A percentile compares a stretch with the other conserved stretches of the same genome.
These are phyloP conservation scores for Aspergillus homomorphus DNA, from an alignment of 495 filamentous ascomycete species.

Conservation along the genomic window DNA sequence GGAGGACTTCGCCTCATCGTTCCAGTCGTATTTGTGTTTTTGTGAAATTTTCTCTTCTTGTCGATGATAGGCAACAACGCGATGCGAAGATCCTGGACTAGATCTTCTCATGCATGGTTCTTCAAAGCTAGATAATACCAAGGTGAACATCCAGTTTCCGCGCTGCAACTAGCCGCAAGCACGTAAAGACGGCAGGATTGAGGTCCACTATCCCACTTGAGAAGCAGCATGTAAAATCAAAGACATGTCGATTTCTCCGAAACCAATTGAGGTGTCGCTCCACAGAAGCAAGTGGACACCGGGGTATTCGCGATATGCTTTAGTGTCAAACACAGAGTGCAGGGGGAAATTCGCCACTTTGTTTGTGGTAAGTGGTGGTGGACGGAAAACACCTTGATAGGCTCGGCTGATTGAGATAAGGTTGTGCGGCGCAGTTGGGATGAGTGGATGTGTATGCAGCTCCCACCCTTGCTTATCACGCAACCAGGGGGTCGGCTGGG, in stretches of 20 bases:
- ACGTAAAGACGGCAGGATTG: background rate
- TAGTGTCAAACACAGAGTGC: background rate
- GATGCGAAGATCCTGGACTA: background rate
- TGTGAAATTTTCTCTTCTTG: background rate
- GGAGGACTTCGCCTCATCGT: background rate
- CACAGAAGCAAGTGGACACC: background rate
- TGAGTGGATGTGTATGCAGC: conserved; percentile 1
- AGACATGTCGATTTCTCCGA: background rate
- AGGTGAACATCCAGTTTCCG: background rate
- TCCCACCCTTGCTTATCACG: background rate
- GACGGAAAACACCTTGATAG: background rate
- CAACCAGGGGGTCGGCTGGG: background rate
- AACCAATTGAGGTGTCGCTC: background rate
- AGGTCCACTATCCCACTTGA: background rate
- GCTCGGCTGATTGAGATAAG: background rate
- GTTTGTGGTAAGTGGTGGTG: background rate
- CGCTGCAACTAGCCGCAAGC: background rate
- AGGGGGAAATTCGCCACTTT: background rate
- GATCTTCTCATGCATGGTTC: background rate
- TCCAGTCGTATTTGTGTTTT: background rate
- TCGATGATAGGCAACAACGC: background rate
- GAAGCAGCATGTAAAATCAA: background rate
- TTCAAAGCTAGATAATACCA: background rate
- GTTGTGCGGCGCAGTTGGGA: conserved; percentile 6
- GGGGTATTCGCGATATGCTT: background rate